These are phyloP conservation scores for Elsinoe perseae DNA, from an alignment of 2,329 filamentous ascomycete species.

Conservation along the genomic window DNA sequence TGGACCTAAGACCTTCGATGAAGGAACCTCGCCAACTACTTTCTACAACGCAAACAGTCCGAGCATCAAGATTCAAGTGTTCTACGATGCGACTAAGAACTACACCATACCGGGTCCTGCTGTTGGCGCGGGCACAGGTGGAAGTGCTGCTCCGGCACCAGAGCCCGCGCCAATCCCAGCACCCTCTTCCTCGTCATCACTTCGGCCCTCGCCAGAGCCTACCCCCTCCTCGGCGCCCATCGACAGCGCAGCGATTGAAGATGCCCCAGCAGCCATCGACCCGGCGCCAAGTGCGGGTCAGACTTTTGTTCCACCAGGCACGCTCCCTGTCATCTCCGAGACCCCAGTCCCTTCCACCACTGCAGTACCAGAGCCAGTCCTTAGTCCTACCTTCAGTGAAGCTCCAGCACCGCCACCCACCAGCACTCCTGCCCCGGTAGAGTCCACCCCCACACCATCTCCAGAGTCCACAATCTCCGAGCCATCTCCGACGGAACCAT, in stretches of 20 bases:
- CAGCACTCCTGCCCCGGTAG: not conserved
- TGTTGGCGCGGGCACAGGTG: constrained; percentile 1
- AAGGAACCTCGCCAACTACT: constrained; percentile 5
- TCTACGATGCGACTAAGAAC: constrained; percentile 11
- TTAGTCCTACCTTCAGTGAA: not conserved
- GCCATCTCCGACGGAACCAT: not conserved
- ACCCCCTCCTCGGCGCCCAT: not conserved
- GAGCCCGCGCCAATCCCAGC: not conserved
- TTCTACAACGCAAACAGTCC: constrained; percentile 4
- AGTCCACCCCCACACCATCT: not conserved
- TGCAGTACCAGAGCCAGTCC: not conserved
- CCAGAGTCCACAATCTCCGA: not conserved
- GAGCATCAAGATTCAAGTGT: constrained; percentile 2
- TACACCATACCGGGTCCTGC: constrained; percentile 7
- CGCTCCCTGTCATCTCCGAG: constrained; percentile 1
- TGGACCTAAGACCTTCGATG: constrained; percentile 26
- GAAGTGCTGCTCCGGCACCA: not conserved
- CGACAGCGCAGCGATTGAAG: not conserved
- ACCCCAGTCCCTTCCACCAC: not conserved
- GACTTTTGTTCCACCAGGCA: not conserved
- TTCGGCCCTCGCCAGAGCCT: not conserved
- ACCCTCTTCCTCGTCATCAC: too few relatives aligned
- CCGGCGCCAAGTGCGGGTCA: not conserved
- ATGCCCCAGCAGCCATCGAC: not conserved
- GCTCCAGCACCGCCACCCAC: not conserved